A percentile compares a stretch with the other conserved stretches of the same genome.
Conservation (phyloP, 805 yeast genomes). For the Saccharomycopsis fibuligera region DNA sequence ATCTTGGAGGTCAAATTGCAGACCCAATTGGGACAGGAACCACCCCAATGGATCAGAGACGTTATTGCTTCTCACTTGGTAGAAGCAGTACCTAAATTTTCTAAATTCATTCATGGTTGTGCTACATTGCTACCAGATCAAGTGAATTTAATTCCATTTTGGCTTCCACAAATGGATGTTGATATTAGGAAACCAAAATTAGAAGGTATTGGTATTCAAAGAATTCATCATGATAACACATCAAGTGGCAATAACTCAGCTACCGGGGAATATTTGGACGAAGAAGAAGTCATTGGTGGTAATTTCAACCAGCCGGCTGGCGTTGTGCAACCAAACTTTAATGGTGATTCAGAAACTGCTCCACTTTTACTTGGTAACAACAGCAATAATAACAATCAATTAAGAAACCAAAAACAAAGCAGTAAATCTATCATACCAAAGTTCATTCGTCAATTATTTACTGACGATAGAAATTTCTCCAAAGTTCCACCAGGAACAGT, state of each 20-base stretch:
- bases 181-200: conserved; percentile 87
- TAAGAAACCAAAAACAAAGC: background rate
- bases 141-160: conserved; percentile 84
- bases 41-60: conserved; percentile 96
- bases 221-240: conserved; percentile 22
- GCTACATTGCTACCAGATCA: conserved; percentile 84
- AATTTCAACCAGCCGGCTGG: conserved; percentile 9
- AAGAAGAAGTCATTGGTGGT: conserved; percentile 45
- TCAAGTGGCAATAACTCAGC: conserved; percentile 22
- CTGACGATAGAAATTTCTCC: conserved; percentile 38
- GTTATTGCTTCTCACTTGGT: conserved; percentile 87
- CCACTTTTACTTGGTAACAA: conserved; percentile 10
- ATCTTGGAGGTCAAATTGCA: conserved; percentile 95
- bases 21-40: conserved; percentile 98
- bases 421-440: background rate
- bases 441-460: conserved; percentile 40
- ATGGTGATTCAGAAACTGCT: conserved; percentile 14
- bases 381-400: no score
- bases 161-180: conserved; percentile 96
- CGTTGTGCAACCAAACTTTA: background rate
- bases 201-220: conserved; percentile 33
- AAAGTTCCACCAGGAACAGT: conserved; percentile 62
- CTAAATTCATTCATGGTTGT: conserved; percentile 94
- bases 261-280: conserved; percentile 57
- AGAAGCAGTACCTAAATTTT: conserved; percentile 96